Conservation (phyloP, 805 yeast genomes). For the Starmerella bombi region DNA sequence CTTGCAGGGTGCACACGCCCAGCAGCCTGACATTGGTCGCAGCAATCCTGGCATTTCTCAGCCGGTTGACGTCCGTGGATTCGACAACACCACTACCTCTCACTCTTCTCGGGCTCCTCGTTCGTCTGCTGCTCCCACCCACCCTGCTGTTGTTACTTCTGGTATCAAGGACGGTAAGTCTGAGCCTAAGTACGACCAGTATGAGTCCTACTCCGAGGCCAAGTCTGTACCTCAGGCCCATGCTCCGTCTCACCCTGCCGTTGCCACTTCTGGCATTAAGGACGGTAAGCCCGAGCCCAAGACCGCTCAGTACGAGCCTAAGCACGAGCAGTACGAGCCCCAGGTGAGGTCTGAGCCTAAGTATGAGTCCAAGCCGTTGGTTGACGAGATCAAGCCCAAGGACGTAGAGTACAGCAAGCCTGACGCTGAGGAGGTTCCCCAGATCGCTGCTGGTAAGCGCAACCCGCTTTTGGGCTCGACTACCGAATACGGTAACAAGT, state of each 20-base stretch:
- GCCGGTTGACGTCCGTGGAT: neutral
- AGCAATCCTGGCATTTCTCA: neutral
- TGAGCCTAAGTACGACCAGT: neutral
- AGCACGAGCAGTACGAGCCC: constrained; percentile 4
- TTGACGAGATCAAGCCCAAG: constrained; percentile 1
- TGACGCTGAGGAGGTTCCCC: neutral
- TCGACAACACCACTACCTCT: neutral
- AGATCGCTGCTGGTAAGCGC: constrained; percentile 4
- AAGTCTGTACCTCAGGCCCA: neutral
- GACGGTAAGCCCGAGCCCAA: neutral
- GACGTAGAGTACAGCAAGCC: constrained; percentile 6
- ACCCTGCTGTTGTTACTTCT: neutral
- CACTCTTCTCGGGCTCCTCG: neutral
- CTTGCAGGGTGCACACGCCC: constrained; percentile 2
- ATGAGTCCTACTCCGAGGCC: neutral
- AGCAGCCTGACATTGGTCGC: neutral
- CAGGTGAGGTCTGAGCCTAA: constrained; percentile 2
- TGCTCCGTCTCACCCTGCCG: neutral
- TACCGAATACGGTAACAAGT: constrained; percentile 1
- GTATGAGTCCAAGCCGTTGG: neutral
- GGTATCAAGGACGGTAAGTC: neutral
- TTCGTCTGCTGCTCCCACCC: neutral
- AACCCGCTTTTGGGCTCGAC: constrained; percentile 10
- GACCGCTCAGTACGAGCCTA: neutral
- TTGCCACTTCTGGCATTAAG: neutral